Percentiles rank a stretch among this genome's conserved stretches.
Evolutionary conservation across 805 yeast genomes (phyloP).

Genomic region (Teunomyces gatunensis): DNA sequence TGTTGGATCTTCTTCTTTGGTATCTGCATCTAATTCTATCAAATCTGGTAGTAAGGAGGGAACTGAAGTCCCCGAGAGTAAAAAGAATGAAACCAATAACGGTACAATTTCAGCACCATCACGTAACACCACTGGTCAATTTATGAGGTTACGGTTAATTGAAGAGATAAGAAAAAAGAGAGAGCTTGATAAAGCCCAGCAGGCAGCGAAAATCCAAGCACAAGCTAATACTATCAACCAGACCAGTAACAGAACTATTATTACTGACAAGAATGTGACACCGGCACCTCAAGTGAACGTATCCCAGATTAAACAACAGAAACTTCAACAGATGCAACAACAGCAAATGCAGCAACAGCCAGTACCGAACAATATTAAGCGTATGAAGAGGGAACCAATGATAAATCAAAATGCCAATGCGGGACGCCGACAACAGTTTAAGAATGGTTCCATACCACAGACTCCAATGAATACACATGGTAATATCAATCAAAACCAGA

Average conservation of each 20-base stretch:
- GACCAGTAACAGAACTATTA: slow-evolving; percentile 36
- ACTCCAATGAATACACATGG: background rate
- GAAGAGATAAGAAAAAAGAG: slow-evolving; percentile 79
- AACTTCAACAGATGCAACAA: slow-evolving; percentile 24
- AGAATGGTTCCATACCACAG: background rate
- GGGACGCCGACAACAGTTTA: background rate
- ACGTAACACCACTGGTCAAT: slow-evolving; percentile 54
- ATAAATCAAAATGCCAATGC: background rate
- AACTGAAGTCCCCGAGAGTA: slow-evolving; percentile 30
- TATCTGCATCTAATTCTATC: slow-evolving; percentile 13
- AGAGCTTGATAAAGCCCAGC: slow-evolving; percentile 41
- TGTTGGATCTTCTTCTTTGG: slow-evolving; percentile 29
- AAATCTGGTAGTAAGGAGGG: slow-evolving; percentile 21
- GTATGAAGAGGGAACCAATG: background rate
- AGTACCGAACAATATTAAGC: background rate
- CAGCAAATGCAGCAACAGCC: slow-evolving; percentile 8
- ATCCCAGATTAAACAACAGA: slow-evolving; percentile 19
- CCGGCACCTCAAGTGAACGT: slow-evolving; percentile 14
- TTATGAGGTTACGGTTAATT: slow-evolving; percentile 81
- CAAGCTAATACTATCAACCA: slow-evolving; percentile 28
- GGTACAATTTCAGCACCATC: slow-evolving; percentile 15
- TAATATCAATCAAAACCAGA: background rate
- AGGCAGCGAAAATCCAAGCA: slow-evolving; percentile 40
- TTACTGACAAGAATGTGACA: slow-evolving; percentile 18
- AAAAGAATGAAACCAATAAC: slow-evolving; percentile 13